phyloP scores from a whole-genome alignment of 2,329 filamentous ascomycete species.

The Fusarium algeriense region DNA sequence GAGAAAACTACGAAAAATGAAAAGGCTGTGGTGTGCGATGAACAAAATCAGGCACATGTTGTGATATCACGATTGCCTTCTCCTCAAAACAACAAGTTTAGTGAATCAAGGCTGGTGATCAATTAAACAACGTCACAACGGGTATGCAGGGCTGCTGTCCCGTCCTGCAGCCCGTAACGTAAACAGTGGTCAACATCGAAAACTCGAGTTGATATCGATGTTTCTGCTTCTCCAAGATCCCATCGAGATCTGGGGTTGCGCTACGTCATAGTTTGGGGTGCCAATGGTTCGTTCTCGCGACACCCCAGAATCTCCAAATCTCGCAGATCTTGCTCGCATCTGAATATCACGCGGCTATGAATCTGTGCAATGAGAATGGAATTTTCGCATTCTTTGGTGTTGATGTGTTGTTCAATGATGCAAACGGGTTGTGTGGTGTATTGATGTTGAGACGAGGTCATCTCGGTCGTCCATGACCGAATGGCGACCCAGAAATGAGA shows the following conservation, averaged over 20 bases:
- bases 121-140: slow-evolving; percentile 33
- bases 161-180: neutral
- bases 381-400: neutral
- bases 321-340: slow-evolving; percentile 18
- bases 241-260: slow-evolving; percentile 41
- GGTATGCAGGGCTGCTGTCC: slow-evolving; percentile 28
- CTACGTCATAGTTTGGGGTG: slow-evolving; percentile 46
- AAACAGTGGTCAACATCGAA: slow-evolving; percentile 13
- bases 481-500: slow-evolving; percentile 13
- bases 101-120: slow-evolving; percentile 23
- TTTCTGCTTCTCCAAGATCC: slow-evolving; percentile 11
- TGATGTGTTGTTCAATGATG: slow-evolving; percentile 17
- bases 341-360: slow-evolving; percentile 23
- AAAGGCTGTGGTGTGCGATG: slow-evolving; percentile 19
- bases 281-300: slow-evolving; percentile 13
- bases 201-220: slow-evolving; percentile 27
- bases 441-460: slow-evolving; percentile 10
- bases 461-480: slow-evolving; percentile 8
- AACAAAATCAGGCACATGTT: slow-evolving; percentile 27
- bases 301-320: slow-evolving; percentile 32
- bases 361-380: neutral
- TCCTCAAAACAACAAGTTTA: neutral
- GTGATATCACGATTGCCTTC: slow-evolving; percentile 11
- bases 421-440: neutral
- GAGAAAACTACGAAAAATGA: neutral